Evolutionary conservation across 306 rosid genomes (phyloP).

Genomic region (Trifolium subterraneum): DNA sequence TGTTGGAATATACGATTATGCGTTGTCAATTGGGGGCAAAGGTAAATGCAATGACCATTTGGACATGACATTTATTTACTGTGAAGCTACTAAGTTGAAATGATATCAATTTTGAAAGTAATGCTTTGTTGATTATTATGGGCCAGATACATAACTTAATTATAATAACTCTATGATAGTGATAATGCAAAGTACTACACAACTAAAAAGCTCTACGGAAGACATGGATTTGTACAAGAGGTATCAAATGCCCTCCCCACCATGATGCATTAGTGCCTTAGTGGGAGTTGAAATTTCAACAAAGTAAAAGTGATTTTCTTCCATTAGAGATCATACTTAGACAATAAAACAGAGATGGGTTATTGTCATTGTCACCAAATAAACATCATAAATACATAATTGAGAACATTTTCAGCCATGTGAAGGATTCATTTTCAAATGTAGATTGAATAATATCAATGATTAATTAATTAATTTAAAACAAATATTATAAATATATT

Average conservation of each 20-base stretch:
- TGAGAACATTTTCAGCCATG: no score
- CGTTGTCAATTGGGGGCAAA: neutral
- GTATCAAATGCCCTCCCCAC: neutral
- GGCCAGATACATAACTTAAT: neutral
- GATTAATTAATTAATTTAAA: no score
- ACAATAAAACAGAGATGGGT: neutral
- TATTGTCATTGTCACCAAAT: no score
- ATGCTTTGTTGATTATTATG: neutral
- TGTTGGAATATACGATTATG: neutral
- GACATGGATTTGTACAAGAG: neutral
- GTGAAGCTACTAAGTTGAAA: neutral
- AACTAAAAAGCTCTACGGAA: neutral
- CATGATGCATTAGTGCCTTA: neutral
- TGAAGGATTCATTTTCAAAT: no score
- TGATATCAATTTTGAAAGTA: neutral
- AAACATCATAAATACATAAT: no score
- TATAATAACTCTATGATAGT: neutral
- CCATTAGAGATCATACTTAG: neutral
- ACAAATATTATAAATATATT: no score
- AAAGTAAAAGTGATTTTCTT: neutral
- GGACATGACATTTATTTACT: constrained; percentile 4
- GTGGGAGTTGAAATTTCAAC: neutral
- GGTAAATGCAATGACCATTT: neutral
- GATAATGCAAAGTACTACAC: constrained; percentile 4
- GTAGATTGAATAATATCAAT: no score